Percentiles rank a stretch among this genome's conserved stretches.
phyloP scores from a whole-genome alignment of 805 yeast genomes.

The Pichia cabralensis region DNA sequence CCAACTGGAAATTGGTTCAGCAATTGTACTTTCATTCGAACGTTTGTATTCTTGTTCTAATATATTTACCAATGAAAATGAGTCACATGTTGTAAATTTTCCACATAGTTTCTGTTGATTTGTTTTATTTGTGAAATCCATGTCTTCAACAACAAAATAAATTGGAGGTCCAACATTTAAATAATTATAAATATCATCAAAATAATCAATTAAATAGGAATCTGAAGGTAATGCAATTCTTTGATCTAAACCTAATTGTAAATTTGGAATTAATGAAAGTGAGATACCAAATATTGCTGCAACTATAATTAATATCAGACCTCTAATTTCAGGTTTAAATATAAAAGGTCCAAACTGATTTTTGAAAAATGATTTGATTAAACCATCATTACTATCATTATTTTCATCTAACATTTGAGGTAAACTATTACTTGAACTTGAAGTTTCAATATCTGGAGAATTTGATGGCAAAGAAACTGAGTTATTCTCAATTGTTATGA shows the following conservation, averaged over 20 bases:
- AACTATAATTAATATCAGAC: slow-evolving; percentile 44
- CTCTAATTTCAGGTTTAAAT: slow-evolving; percentile 36
- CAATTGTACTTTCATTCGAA: slow-evolving; percentile 50
- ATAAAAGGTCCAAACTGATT: slow-evolving; percentile 51
- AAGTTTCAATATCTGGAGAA: slow-evolving; percentile 6
- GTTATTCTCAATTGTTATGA: slow-evolving; percentile 23
- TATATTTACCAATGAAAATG: slow-evolving; percentile 67
- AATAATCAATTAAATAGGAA: slow-evolving; percentile 75
- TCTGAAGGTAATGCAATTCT: slow-evolving; percentile 76
- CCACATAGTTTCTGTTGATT: slow-evolving; percentile 79
- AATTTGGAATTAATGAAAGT: slow-evolving; percentile 54
- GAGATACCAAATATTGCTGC: slow-evolving; percentile 58
- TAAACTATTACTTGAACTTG: slow-evolving; percentile 13
- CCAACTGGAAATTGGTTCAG: slow-evolving; percentile 87
- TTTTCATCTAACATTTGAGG: slow-evolving; percentile 15
- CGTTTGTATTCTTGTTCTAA: slow-evolving; percentile 78
- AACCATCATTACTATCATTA: slow-evolving; percentile 13
- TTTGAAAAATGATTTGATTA: slow-evolving; percentile 34
- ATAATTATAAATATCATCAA: slow-evolving; percentile 61
- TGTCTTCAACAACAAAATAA: slow-evolving; percentile 67
- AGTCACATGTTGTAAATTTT: slow-evolving; percentile 73
- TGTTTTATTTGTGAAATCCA: slow-evolving; percentile 49
- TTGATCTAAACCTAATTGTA: slow-evolving; percentile 81
- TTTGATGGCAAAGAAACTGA: slow-evolving; percentile 11
- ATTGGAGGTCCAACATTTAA: slow-evolving; percentile 88